Base-by-base conservation (phyloP, 179 eudicot species). In the Heliamphora pulchella region DNA sequence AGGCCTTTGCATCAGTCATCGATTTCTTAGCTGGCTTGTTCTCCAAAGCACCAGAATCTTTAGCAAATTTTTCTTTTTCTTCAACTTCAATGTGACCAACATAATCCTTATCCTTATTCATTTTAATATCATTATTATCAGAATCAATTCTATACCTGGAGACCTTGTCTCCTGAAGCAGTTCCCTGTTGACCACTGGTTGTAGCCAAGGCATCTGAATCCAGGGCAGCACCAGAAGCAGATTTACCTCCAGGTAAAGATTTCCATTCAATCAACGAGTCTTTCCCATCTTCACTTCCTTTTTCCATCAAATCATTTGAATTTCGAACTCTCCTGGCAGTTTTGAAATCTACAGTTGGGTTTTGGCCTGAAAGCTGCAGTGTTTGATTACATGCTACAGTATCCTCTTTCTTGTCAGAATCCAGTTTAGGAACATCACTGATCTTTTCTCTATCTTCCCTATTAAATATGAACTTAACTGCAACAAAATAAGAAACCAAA, bases 391-490 rank as follows among this genome's bases (percentile, higher is more conserved):
- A 71, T n/a, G 80, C 82, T 15, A 62, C 58, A 3, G 74, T 69
- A 53, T 81, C 80, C 39, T 83, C 80, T 80, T 84, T 80, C 74
- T 41, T 18, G 58, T 20, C 68, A 22, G 71, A 31, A 71, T 62
- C 82, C 73, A 70, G 76, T 74, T 79, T 82, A 13, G 74, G 81
- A 69, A 18, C 54, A 82, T 41, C 63, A 80, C 48, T 80, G 73
- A 68, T 18, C 6, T 5, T 85, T 61, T 81, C 81, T 80, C 71
- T 50, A 79, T 81, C 82, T 13, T 76, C 79, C 84, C 82, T 86
- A 85, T 93, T 93, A 83, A 93, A 86, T 64, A 93, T 77, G 66
- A 59, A 85, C 68, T 73, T 80, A 67, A 88, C 97, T 93, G 97
- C 77, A 79, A 82, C 80, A 90, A 68, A 69, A 47, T 44, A 39